These are phyloP conservation scores for Pseudogymnoascus sp. DNA, from an alignment of 2,329 filamentous ascomycete genomes.

Conservation along the genomic window DNA sequence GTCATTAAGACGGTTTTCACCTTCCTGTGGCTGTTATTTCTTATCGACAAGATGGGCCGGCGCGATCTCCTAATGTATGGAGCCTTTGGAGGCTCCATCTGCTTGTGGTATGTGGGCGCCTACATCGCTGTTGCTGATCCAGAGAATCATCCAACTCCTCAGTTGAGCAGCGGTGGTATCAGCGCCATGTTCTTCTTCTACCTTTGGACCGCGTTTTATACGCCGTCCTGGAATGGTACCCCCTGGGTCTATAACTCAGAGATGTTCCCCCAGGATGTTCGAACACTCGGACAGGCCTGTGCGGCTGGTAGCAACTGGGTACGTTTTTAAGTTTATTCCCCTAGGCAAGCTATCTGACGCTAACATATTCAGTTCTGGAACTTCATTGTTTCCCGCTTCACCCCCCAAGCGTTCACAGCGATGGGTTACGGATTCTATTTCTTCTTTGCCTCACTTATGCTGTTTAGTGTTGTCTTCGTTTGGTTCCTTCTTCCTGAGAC, in stretches of 20 bases:
- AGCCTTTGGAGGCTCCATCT: conserved; percentile 50
- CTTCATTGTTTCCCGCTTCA: conserved; percentile 61
- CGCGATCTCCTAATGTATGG: conserved; percentile 58
- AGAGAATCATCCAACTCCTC: conserved; percentile 24
- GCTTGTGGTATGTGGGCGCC: conserved; percentile 57
- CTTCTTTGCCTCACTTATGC: conserved; percentile 58
- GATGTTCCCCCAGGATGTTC: conserved; percentile 65
- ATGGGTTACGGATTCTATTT: conserved; percentile 60
- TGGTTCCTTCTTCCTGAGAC: conserved; percentile 59
- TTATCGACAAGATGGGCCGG: conserved; percentile 57
- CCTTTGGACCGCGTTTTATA: conserved; percentile 66
- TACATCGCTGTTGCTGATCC: conserved; percentile 47
- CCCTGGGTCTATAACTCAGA: conserved; percentile 70
- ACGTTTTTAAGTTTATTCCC: conserved; percentile 24
- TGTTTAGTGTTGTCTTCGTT: conserved; percentile 48
- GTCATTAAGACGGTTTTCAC: conserved; percentile 66
- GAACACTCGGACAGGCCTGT: conserved; percentile 62
- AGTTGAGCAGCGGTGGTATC: conserved; percentile 41
- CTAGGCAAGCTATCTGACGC: background rate
- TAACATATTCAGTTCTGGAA: conserved; percentile 36
- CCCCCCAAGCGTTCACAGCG: conserved; percentile 52
- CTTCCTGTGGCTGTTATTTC: conserved; percentile 58
- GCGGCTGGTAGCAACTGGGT: conserved; percentile 65
- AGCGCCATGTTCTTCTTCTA: conserved; percentile 66
- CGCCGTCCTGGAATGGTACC: conserved; percentile 62